phyloP scores from a whole-genome alignment of 116 monocot species.

The Trichopus zeylanicus region DNA sequence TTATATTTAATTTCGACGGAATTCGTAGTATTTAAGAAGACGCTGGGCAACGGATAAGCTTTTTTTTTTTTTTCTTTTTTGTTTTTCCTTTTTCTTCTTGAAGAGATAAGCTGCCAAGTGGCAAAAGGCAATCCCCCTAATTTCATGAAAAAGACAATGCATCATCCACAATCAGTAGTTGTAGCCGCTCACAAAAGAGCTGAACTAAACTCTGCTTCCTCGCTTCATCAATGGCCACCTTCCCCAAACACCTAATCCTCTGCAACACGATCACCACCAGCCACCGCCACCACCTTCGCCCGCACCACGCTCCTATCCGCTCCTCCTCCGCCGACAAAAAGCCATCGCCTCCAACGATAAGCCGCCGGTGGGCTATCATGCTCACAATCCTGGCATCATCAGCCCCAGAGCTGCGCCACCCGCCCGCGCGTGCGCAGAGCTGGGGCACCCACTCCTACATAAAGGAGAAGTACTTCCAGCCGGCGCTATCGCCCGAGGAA shows the following conservation, averaged over 20 bases:
- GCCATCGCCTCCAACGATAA: no score
- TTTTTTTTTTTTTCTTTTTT: no score
- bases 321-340: slow-evolving; percentile 3
- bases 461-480: slow-evolving; percentile 69
- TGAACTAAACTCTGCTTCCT: no score
- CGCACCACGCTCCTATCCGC: not conserved
- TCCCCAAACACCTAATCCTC: slow-evolving; percentile 32
- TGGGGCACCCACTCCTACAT: slow-evolving; percentile 77
- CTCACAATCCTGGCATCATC: slow-evolving; percentile 3
- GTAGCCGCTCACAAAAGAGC: no score
- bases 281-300: not conserved
- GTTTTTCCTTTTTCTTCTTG: no score
- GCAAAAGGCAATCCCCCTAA: no score
- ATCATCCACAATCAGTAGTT: no score
- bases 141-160: no score
- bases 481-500: slow-evolving; percentile 65
- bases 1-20: no score
- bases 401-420: slow-evolving; percentile 4
- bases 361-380: slow-evolving; percentile 11
- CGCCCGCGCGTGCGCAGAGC: slow-evolving; percentile 16
- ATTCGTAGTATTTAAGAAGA: no score
- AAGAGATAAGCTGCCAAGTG: no score
- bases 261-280: slow-evolving; percentile 13
- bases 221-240: slow-evolving; percentile 37
- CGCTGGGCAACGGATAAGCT: no score